Conservation (phyloP, 108 stramenopile genomes). For the Discostella pseudostelligera region DNA sequence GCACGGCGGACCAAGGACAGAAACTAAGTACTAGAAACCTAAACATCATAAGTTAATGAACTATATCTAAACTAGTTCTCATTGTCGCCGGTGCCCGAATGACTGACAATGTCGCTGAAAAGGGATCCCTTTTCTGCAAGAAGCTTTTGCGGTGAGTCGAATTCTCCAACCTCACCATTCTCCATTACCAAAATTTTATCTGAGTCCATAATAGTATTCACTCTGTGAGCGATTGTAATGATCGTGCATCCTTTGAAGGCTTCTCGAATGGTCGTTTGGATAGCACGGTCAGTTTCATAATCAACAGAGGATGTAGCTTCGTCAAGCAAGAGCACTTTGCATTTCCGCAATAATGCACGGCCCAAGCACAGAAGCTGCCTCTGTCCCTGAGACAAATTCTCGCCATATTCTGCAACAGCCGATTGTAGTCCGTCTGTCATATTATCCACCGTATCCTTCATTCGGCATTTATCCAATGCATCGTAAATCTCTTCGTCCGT, state of each 20-base stretch:
- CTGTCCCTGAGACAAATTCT: conserved; percentile 89
- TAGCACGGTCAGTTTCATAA: conserved; percentile 81
- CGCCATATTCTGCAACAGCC: conserved; percentile 86
- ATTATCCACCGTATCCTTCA: conserved; percentile 61
- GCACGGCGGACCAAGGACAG: too few relatives aligned
- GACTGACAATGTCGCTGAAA: conserved; percentile 80
- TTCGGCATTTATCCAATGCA: conserved; percentile 69
- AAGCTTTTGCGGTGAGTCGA: conserved; percentile 82
- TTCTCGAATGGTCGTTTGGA: conserved; percentile 76
- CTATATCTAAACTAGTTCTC: too few relatives aligned
- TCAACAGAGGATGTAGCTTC: conserved; percentile 90
- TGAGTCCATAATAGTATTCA: conserved; percentile 93
- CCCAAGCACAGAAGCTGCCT: conserved; percentile 93
- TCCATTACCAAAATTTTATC: conserved; percentile 93
- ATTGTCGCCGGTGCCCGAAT: conserved; percentile 50
- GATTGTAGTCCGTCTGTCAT: conserved; percentile 69
- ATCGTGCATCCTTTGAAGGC: conserved; percentile 75
- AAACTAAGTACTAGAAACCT: too few relatives aligned
- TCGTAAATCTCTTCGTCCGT: conserved; percentile 64
- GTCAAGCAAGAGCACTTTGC: conserved; percentile 80
- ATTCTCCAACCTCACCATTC: conserved; percentile 83
- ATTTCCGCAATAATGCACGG: conserved; percentile 81
- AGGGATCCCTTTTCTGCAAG: conserved; percentile 64
- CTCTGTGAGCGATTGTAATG: conserved; percentile 91
- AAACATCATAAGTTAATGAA: too few relatives aligned